Percentiles rank a stretch among this genome's conserved stretches.
phyloP scores from a whole-genome alignment of 805 yeast genomes.

The Metahyphopichia silvanorum region DNA sequence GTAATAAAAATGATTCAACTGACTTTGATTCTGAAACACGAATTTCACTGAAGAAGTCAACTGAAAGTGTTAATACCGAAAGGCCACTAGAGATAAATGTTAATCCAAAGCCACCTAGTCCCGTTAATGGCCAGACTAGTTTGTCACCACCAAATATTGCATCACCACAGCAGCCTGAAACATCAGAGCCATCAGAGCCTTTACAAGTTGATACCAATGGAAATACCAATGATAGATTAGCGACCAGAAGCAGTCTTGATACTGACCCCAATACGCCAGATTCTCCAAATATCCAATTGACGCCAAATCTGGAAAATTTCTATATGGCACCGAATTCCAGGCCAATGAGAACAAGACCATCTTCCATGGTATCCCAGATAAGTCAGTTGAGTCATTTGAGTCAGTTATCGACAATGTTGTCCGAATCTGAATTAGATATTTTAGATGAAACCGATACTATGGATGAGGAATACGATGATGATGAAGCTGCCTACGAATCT shows the following conservation, averaged over 20 bases:
- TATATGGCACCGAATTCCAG: constrained; percentile 2
- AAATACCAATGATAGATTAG: constrained; percentile 1
- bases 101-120: constrained; percentile 3
- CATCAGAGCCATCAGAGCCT: too few relatives aligned
- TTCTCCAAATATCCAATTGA: constrained; percentile 4
- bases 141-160: not conserved
- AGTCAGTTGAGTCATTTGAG: constrained; percentile 39
- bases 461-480: constrained; percentile 36
- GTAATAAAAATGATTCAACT: constrained; percentile 10
- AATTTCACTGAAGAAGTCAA: constrained; percentile 1
- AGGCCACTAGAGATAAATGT: constrained; percentile 4
- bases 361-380: constrained; percentile 38
- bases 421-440: constrained; percentile 40
- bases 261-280: not conserved
- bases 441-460: constrained; percentile 37
- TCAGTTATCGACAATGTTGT: constrained; percentile 40
- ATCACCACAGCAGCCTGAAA: too few relatives aligned
- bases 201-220: not conserved
- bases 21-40: not conserved
- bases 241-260: too few relatives aligned
- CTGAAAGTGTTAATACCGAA: not conserved
- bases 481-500: constrained; percentile 36
- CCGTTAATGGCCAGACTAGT: not conserved
- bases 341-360: constrained; percentile 27
- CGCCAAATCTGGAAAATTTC: constrained; percentile 8